phyloP scores from a whole-genome alignment of 1,284 basidiomycete species.

The Cutaneotrichosporon sp. region DNA sequence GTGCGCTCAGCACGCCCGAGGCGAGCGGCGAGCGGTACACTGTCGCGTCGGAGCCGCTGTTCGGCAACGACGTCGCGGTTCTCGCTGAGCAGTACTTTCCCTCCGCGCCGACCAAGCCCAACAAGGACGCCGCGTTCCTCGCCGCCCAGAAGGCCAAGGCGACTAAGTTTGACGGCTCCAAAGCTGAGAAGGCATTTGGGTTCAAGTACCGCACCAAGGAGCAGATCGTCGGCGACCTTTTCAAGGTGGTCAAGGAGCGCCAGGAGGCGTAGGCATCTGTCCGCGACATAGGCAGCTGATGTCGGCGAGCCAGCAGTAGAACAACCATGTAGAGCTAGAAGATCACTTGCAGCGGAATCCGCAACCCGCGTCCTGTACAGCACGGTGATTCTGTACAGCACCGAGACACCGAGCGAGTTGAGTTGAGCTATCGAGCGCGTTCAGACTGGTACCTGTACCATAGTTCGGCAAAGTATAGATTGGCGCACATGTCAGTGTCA shows the following conservation, averaged over 20 bases:
- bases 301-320: neutral
- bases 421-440: too few species aligned
- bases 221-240: neutral
- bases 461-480: too few species aligned
- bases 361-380: too few species aligned
- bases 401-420: too few species aligned
- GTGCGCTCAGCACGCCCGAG: neutral
- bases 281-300: neutral
- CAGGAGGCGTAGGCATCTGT: neutral
- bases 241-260: neutral
- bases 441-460: too few species aligned
- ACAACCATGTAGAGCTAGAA: neutral
- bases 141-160: neutral
- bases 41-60: slow-evolving; percentile 48
- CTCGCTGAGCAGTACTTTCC: neutral
- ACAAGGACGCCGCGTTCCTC: slow-evolving; percentile 13
- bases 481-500: too few species aligned
- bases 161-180: slow-evolving; percentile 33
- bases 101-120: slow-evolving; percentile 6
- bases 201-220: slow-evolving; percentile 32
- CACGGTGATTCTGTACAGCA: too few species aligned
- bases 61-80: slow-evolving; percentile 34
- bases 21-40: slow-evolving; percentile 59
- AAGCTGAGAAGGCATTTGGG: slow-evolving; percentile 39
- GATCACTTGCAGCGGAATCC: too few species aligned